These are phyloP conservation scores for Cladosporium sp. DNA, from an alignment of 2,329 filamentous ascomycete genomes.

Conservation along the genomic window DNA sequence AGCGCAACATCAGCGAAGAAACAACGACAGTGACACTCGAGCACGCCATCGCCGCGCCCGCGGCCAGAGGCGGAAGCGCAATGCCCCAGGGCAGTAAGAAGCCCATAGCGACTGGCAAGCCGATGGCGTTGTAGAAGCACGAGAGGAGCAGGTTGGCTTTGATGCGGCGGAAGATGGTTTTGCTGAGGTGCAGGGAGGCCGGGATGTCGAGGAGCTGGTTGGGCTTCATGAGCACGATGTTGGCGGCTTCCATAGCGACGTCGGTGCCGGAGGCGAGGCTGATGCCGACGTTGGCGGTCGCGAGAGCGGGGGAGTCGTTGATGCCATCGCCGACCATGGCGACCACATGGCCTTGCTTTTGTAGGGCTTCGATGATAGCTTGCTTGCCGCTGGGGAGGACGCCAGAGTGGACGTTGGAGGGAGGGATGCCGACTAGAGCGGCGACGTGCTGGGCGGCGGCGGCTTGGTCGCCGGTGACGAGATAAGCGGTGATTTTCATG, in stretches of 20 bases:
- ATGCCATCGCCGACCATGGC: slow-evolving; percentile 99
- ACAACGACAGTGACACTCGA: slow-evolving; percentile 88
- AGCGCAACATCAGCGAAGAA: slow-evolving; percentile 78
- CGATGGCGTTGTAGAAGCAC: slow-evolving; percentile 87
- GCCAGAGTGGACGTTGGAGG: slow-evolving; percentile 77
- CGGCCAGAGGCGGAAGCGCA: slow-evolving; percentile 89
- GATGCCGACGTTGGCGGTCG: slow-evolving; percentile 89
- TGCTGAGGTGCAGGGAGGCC: slow-evolving; percentile 76
- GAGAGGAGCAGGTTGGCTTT: slow-evolving; percentile 92
- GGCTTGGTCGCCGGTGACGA: slow-evolving; percentile 90
- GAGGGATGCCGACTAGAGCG: slow-evolving; percentile 74
- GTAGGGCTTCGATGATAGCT: slow-evolving; percentile 74
- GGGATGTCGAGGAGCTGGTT: slow-evolving; percentile 93
- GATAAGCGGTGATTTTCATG: slow-evolving; percentile 83
- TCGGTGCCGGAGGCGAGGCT: slow-evolving; percentile 91
- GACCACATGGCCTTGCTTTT: slow-evolving; percentile 72
- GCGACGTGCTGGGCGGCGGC: slow-evolving; percentile 84
- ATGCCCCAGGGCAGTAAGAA: slow-evolving; percentile 87
- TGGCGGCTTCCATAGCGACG: slow-evolving; percentile 95
- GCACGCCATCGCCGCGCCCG: slow-evolving; percentile 88
- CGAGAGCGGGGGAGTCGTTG: slow-evolving; percentile 94
- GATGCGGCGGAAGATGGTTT: slow-evolving; percentile 86
- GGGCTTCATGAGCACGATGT: slow-evolving; percentile 92
- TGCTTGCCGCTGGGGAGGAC: slow-evolving; percentile 91
- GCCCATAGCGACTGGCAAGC: slow-evolving; percentile 95